Base-by-base conservation (phyloP, 768 basidiomycete genomes). In the Rubroboletus pulcherrimus region DNA sequence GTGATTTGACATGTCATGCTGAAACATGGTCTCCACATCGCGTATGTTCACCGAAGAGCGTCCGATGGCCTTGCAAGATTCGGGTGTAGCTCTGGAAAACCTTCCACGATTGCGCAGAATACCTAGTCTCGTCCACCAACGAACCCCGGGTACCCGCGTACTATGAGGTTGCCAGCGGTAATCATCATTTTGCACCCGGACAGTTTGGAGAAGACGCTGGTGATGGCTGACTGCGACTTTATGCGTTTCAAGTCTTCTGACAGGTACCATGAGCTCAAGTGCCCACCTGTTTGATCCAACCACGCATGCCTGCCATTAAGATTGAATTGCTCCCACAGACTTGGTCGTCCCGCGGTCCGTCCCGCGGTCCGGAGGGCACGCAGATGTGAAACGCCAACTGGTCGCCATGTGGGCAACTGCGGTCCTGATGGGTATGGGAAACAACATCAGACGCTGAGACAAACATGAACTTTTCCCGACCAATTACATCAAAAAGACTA, bases 201-300 rank as follows among this genome's bases (percentile, higher is more conserved):
- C 33, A 34, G 29, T n/a, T 9, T 19, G 30, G 19, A 55, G 29
- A 33, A 7, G 35, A 10, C 33, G 26, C 26, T 5, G 15, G 37
- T 5, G 7, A 11, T 10, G 8, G 7, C 7, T 10, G 8, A 7
- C 5, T 9, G 21, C 8, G 15, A 33, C 24, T 5, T 5, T 14
- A 3, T 10, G 40, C 33, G 56, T 58, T 58, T 58, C 56, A 51
- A 37, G 19, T 14, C 21, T 29, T 15, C 56, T 33, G 26, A 56
- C 45, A 34, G 24, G 38, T 30, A 42, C 29, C 37, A 38, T 29
- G 26, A 19, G 0, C 14, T 34, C 5, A 5, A 5, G 11, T 15
- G 24, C 12, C 24, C 2, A 24, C 31, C 7, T 12, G 5, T 12
- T 34, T 15, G 10, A 6, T 30, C n/a, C 19, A 30, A 31, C 12